Percentiles rank a stretch among this genome's conserved stretches.
phyloP scores from a whole-genome alignment of 306 rosid genomes.

The Gastrolobium villosum region DNA sequence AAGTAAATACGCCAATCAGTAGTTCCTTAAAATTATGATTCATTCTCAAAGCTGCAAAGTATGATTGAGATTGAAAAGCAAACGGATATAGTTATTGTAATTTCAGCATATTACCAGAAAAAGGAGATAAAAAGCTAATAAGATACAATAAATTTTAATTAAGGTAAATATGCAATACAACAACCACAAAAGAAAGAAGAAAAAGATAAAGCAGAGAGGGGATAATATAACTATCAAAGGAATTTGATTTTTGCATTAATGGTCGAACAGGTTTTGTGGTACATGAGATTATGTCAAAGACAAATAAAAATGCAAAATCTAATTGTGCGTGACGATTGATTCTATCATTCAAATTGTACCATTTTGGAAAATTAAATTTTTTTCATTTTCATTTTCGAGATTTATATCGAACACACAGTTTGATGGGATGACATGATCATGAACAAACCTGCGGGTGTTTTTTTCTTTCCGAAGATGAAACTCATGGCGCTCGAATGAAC shows the following conservation, averaged over 20 bases:
- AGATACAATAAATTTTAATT: conserved; percentile 4
- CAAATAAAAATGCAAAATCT: not conserved
- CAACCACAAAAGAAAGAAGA: not conserved
- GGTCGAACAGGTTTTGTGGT: not conserved
- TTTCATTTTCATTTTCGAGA: not conserved
- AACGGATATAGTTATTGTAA: not conserved
- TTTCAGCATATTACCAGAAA: conserved; percentile 26
- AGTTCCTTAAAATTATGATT: conserved; percentile 20
- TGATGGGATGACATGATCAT: not conserved
- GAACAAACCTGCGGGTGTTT: conserved; percentile 89
- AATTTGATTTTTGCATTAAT: not conserved
- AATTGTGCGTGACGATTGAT: not conserved
- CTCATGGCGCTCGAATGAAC: conserved; percentile 67
- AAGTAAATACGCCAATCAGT: not conserved
- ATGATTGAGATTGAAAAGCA: conserved; percentile 26
- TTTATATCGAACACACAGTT: not conserved
- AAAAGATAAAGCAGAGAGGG: not conserved
- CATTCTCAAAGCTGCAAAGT: conserved; percentile 21
- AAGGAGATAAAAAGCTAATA: conserved; percentile 7
- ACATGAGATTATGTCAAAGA: not conserved
- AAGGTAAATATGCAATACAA: conserved; percentile 3
- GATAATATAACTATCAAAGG: not conserved
- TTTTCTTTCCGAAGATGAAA: conserved; percentile 92
- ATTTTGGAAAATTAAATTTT: not conserved
- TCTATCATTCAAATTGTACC: conserved; percentile 32